Evolutionary conservation across 2,329 filamentous ascomycete genomes (phyloP).

Genomic region (Talaromyces sp.): DNA sequence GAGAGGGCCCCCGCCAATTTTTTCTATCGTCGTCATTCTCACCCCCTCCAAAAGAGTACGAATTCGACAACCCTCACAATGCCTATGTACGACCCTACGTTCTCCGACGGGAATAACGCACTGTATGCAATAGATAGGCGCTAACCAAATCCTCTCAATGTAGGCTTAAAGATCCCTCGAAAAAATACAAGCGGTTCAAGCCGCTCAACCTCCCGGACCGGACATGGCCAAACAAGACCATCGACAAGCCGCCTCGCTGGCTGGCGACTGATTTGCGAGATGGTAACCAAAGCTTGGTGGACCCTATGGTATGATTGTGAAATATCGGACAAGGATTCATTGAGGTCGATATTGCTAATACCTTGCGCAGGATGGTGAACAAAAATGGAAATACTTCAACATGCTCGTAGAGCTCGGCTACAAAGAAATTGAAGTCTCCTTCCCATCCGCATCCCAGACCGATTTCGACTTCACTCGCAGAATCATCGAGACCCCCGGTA

Average conservation of each 20-base stretch:
- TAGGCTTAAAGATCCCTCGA: slow-evolving; percentile 49
- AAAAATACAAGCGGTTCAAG: slow-evolving; percentile 47
- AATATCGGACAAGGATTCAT: background rate
- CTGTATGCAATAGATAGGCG: background rate
- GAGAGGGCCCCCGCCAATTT: slow-evolving; percentile 12
- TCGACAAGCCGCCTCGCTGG: slow-evolving; percentile 86
- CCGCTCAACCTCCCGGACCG: slow-evolving; percentile 49
- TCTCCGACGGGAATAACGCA: background rate
- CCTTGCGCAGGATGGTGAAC: slow-evolving; percentile 71
- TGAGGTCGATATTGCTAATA: background rate
- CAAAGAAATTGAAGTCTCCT: slow-evolving; percentile 97
- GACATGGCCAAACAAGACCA: slow-evolving; percentile 75
- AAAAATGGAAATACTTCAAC: slow-evolving; percentile 93
- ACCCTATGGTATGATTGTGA: slow-evolving; percentile 71
- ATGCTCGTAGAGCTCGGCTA: slow-evolving; percentile 90
- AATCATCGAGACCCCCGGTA: slow-evolving; percentile 77
- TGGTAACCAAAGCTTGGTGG: slow-evolving; percentile 88
- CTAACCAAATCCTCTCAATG: slow-evolving; percentile 13
- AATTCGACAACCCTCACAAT: slow-evolving; percentile 27
- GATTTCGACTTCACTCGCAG: slow-evolving; percentile 93
- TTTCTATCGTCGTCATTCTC: slow-evolving; percentile 22
- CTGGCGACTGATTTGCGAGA: slow-evolving; percentile 84
- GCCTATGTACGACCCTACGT: slow-evolving; percentile 34
- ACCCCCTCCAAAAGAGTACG: slow-evolving; percentile 19
- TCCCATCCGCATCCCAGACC: slow-evolving; percentile 88